Evolutionary conservation across 225 moss, liverwort and hornwort species (phyloP).

Genomic region (Antitrichia curtipendula): DNA sequence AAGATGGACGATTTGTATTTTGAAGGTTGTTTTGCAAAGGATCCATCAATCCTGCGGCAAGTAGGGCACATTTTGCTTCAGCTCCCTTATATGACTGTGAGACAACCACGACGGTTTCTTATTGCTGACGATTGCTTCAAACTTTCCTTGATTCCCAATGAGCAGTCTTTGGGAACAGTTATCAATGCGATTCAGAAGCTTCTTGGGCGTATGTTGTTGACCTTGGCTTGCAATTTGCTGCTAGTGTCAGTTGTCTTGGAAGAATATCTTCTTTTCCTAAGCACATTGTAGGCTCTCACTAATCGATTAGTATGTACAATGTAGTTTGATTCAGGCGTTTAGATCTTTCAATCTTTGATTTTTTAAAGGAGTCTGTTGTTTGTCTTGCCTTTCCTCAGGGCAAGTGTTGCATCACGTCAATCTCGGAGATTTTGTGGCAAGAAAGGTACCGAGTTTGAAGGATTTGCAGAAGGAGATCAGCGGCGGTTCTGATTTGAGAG

Average conservation of each 20-base stretch:
- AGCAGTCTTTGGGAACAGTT: conserved; percentile 46
- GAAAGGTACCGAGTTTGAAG: conserved; percentile 52
- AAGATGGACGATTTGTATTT: not conserved
- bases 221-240: not conserved
- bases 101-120: conserved; percentile 74
- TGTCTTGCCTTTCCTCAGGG: conserved; percentile 20
- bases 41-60: conserved; percentile 73
- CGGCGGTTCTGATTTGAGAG: conserved; percentile 42
- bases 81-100: conserved; percentile 68
- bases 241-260: not conserved
- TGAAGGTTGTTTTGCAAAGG: conserved; percentile 88
- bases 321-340: not conserved
- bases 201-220: conserved; percentile 69
- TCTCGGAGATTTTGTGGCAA: conserved; percentile 66
- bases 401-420: conserved; percentile 63
- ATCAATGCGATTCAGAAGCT: conserved; percentile 75
- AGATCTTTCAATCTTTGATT: not conserved
- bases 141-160: conserved; percentile 49
- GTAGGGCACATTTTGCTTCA: conserved; percentile 92
- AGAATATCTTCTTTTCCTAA: not conserved
- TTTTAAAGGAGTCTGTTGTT: not conserved
- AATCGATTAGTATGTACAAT: not conserved
- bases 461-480: conserved; percentile 44
- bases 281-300: not conserved
- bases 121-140: conserved; percentile 90